Conservation (phyloP, 345 rosid species). For the Populus deltoides region DNA sequence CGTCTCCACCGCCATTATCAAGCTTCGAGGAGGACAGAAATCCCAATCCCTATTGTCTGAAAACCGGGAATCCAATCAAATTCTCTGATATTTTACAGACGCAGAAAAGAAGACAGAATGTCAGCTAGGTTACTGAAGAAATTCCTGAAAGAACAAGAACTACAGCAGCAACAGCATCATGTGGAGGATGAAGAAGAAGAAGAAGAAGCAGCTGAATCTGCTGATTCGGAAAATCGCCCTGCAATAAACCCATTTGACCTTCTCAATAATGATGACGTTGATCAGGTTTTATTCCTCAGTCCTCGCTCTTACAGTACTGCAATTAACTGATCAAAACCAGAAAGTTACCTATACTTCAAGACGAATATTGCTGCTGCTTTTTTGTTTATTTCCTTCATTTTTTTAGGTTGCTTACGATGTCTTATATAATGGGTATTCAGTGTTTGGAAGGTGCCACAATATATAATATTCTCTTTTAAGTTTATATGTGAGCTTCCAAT, state of each 20-base stretch:
- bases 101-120: constrained; percentile 34
- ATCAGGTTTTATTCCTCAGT: constrained; percentile 24
- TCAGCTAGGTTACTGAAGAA: constrained; percentile 76
- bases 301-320: background rate
- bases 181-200: constrained; percentile 35
- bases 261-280: constrained; percentile 46
- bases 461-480: background rate
- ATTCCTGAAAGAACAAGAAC: constrained; percentile 72
- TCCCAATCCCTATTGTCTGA: background rate
- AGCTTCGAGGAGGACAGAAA: background rate
- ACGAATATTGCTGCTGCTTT: background rate
- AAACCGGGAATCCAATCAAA: background rate
- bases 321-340: background rate
- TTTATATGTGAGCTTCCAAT: background rate
- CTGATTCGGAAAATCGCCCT: constrained; percentile 33
- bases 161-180: constrained; percentile 26
- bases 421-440: background rate
- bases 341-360: background rate
- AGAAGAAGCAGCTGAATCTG: constrained; percentile 42
- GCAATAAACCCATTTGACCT: constrained; percentile 71
- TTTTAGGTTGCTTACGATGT: background rate
- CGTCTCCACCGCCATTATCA: background rate
- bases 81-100: background rate
- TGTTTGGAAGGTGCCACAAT: background rate
- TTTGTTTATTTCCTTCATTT: background rate